Conservation (phyloP, 345 rosid species). For the Pistacia atlantica region DNA sequence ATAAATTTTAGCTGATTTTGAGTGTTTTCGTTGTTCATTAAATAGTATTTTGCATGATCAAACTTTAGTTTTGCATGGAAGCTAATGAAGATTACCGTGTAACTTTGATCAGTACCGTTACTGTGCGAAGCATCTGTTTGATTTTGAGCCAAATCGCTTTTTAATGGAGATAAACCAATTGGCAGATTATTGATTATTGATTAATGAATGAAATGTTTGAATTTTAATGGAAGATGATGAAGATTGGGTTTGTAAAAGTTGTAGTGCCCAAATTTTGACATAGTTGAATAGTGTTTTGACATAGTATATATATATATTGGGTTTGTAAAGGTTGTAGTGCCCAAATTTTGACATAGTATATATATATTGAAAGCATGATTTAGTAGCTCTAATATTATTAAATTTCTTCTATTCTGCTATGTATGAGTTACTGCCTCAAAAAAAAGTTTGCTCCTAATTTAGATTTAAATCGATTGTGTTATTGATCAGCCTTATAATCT, state of each 20-base stretch:
- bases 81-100: background rate
- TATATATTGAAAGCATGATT: background rate
- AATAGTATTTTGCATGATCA: background rate
- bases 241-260: background rate
- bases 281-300: too few species aligned
- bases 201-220: background rate
- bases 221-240: conserved; percentile 5
- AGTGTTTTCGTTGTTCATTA: background rate
- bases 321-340: background rate
- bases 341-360: too few species aligned
- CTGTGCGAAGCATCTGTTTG: background rate
- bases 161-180: background rate
- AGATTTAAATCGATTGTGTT: background rate
- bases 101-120: background rate
- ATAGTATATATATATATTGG: background rate
- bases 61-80: background rate
- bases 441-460: too few species aligned
- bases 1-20: too few species aligned
- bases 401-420: too few species aligned
- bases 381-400: too few species aligned
- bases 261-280: background rate
- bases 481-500: conserved; percentile 15
- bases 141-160: background rate
- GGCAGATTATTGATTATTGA: background rate
- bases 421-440: too few species aligned